Base-by-base conservation (phyloP, 2,329 filamentous ascomycete genomes). In the Amauroascus niger region DNA sequence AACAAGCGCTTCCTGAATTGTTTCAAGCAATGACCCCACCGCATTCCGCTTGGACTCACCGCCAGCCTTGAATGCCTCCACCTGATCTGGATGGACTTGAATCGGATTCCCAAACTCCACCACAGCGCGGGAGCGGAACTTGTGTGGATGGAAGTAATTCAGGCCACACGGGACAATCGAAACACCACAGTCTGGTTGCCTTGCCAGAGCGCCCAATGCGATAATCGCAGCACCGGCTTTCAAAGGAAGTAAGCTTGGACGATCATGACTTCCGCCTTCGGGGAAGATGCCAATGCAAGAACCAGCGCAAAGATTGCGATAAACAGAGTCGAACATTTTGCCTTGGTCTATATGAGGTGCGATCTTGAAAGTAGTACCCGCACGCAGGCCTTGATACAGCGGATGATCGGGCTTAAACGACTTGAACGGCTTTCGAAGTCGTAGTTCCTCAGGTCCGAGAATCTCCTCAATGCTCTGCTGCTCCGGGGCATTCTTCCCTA, bases 61-160 rank as follows among this genome's bases (percentile, higher is more conserved):
- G 54, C 86, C 86, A 58, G 76, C 80, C 66, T 81, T 82, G 71
- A 91, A 94, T 69, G 87, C 80, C 56, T 87, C 78, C 3, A 91
- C 85, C 14, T 91, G 73, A 62, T 89, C 83, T 18, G 74, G 72
- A 0, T 86, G 82, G 11, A 94, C 81, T 58, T 89, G 83, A 58
- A 93, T 81, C 0, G 88, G 86, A 13, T 80, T 80, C 2, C 88
- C 88, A 61, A 94, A 94, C 65, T 94, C 88, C 54, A 94, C 80
- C 3, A 94, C 88, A 49, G 88, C 88, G 65, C 88, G 80, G 58
- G 87, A 93, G 49, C 88, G 83, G 70, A 94, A 94, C 69, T 94
- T 94, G 77, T 94, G 87, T 0, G 88, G 84, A 69, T 94, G 87
- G 71, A 94, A 94, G 70, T 94, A 94, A 70, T 94, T 94, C 88